phyloP scores from a whole-genome alignment of 2,329 filamentous ascomycete genomes.

The Parastagonospora avenae region DNA sequence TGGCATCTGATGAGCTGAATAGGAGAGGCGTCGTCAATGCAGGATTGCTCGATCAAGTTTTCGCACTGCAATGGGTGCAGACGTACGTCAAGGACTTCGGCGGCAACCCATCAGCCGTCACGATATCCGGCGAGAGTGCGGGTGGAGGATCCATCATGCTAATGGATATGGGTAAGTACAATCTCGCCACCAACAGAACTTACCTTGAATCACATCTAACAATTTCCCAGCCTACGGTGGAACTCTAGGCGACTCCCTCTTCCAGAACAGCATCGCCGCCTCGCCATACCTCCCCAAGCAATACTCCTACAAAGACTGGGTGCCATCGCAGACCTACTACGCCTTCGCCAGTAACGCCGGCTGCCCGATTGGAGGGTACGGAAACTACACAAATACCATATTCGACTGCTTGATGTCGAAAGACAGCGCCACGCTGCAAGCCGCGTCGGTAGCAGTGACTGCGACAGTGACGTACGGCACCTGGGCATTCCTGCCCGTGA shows the following conservation, averaged over 20 bases:
- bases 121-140: slow-evolving; percentile 45
- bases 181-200: neutral
- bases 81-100: slow-evolving; percentile 49
- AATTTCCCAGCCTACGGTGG: slow-evolving; percentile 40
- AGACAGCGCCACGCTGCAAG: slow-evolving; percentile 44
- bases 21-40: slow-evolving; percentile 46
- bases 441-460: slow-evolving; percentile 41
- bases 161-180: slow-evolving; percentile 2
- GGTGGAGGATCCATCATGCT: slow-evolving; percentile 26
- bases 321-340: slow-evolving; percentile 54
- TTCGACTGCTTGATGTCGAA: slow-evolving; percentile 51
- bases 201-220: slow-evolving; percentile 14
- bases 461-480: slow-evolving; percentile 46
- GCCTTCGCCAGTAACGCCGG: slow-evolving; percentile 46
- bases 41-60: slow-evolving; percentile 54
- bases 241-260: slow-evolving; percentile 38
- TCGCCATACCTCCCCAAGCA: slow-evolving; percentile 63
- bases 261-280: slow-evolving; percentile 43
- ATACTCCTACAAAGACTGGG: slow-evolving; percentile 56
- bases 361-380: slow-evolving; percentile 24
- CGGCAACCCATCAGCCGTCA: slow-evolving; percentile 28
- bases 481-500: slow-evolving; percentile 53
- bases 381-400: slow-evolving; percentile 32
- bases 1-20: slow-evolving; percentile 45
- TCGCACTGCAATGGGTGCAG: slow-evolving; percentile 58